phyloP scores from a whole-genome alignment of 352 stramenopile genomes.

The Globisporangium acanthophoron region DNA sequence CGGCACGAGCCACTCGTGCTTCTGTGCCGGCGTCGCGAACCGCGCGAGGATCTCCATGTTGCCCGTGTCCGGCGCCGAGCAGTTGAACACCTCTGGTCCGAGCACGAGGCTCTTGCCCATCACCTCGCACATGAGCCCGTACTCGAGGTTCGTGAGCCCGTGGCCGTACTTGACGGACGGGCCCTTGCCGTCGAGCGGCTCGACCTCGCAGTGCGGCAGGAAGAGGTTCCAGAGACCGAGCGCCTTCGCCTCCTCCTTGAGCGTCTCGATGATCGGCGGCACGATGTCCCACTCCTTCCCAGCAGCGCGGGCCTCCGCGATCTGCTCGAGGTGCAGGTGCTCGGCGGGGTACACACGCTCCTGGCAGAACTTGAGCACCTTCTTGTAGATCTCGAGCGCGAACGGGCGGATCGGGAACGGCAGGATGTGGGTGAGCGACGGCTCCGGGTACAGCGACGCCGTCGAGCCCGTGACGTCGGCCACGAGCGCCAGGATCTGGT shows the following conservation, averaged over 20 bases:
- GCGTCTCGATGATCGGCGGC: constrained; percentile 82
- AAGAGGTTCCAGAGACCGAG: constrained; percentile 97
- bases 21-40: constrained; percentile 91
- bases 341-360: constrained; percentile 90
- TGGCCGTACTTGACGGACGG: constrained; percentile 55
- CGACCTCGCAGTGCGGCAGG: constrained; percentile 60
- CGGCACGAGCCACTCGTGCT: constrained; percentile 90
- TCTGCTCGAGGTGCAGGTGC: constrained; percentile 73
- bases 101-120: constrained; percentile 91
- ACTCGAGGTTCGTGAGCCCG: constrained; percentile 89
- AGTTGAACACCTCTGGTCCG: constrained; percentile 96
- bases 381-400: constrained; percentile 75
- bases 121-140: constrained; percentile 94
- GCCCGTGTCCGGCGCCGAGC: constrained; percentile 94
- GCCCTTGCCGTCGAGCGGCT: constrained; percentile 32
- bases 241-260: constrained; percentile 89
- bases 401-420: constrained; percentile 75
- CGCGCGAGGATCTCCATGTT: constrained; percentile 98
- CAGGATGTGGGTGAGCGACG: constrained; percentile 45
- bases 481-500: constrained; percentile 46
- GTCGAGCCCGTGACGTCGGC: constrained; percentile 27
- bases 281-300: constrained; percentile 76
- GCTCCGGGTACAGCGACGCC: constrained; percentile 37
- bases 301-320: constrained; percentile 41
- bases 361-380: constrained; percentile 86